A percentile compares a stretch with the other conserved stretches of the same genome.
Evolutionary conservation across 2,329 filamentous ascomycete species (phyloP).

Genomic region (Claviceps digitariae): DNA sequence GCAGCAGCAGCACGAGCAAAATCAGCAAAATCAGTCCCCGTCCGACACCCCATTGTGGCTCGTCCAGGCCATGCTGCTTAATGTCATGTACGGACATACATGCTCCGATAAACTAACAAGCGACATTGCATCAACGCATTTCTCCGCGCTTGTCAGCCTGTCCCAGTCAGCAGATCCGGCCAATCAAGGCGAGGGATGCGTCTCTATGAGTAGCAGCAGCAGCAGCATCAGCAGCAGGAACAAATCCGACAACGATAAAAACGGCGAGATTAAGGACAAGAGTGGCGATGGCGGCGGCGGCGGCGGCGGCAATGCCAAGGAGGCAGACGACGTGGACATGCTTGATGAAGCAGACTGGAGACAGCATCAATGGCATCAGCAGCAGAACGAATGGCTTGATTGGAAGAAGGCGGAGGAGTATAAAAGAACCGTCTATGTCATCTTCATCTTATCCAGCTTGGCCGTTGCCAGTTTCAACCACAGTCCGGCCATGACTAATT

Average conservation of each 20-base stretch:
- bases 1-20: slow-evolving; percentile 18
- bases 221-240: background rate
- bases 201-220: background rate
- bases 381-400: slow-evolving; percentile 55
- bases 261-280: background rate
- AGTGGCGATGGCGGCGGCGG: too few species aligned
- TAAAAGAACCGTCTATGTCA: slow-evolving; percentile 81
- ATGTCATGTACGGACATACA: slow-evolving; percentile 90
- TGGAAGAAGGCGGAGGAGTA: slow-evolving; percentile 87
- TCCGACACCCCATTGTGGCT: slow-evolving; percentile 69
- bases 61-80: slow-evolving; percentile 92
- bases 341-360: slow-evolving; percentile 36
- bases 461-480: slow-evolving; percentile 90
- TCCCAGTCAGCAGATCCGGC: slow-evolving; percentile 74
- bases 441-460: slow-evolving; percentile 85
- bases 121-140: slow-evolving; percentile 87
- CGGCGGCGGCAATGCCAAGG: slow-evolving; percentile 11
- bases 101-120: slow-evolving; percentile 83
- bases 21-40: slow-evolving; percentile 42
- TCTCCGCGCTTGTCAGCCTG: slow-evolving; percentile 78
- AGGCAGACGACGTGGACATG: slow-evolving; percentile 41
- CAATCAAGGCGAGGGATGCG: slow-evolving; percentile 16
- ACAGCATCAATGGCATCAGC: slow-evolving; percentile 31
- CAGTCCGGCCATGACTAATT: slow-evolving; percentile 80
- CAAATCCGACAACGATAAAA: background rate